Conservation (phyloP, 2,329 filamentous ascomycete genomes). For the Xylariaceae sp. region DNA sequence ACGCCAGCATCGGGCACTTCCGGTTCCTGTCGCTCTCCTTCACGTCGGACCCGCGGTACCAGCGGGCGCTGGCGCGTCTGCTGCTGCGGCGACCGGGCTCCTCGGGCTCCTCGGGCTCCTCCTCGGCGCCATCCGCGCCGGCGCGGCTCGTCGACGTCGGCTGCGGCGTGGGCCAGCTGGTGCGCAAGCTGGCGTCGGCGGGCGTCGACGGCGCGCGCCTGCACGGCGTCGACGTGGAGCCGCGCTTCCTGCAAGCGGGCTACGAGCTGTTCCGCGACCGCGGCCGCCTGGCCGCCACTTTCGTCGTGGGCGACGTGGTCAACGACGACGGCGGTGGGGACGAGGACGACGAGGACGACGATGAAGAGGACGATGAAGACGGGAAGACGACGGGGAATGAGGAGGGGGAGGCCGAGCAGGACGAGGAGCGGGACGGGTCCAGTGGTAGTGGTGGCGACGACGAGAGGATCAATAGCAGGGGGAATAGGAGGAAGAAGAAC, state of each 20-base stretch:
- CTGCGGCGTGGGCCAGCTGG: conserved; percentile 42
- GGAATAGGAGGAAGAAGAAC: conserved; percentile 1
- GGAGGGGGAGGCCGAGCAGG: too few relatives aligned
- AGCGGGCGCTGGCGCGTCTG: conserved; percentile 34
- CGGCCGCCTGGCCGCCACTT: conserved; percentile 35
- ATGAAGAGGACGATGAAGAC: too few relatives aligned
- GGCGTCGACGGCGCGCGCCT: conserved; percentile 41
- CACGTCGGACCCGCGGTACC: conserved; percentile 33
- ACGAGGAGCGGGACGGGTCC: too few relatives aligned
- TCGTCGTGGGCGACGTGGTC: conserved; percentile 45
- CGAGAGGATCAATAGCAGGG: too few relatives aligned
- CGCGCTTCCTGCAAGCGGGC: conserved; percentile 47
- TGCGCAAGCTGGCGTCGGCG: conserved; percentile 42
- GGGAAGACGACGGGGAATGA: too few relatives aligned
- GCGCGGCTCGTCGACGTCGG: conserved; percentile 41
- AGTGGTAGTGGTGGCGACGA: too few relatives aligned
- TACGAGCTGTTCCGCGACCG: conserved; percentile 59
- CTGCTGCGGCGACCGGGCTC: conserved; percentile 26
- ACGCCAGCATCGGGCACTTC: conserved; percentile 42
- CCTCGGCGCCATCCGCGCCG: neutral
- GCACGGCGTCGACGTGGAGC: conserved; percentile 41
- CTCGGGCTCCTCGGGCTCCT: conserved; percentile 19
- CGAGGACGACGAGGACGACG: neutral
- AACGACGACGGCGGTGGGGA: neutral
- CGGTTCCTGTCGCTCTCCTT: conserved; percentile 39